Evolutionary conservation across 2,329 filamentous ascomycete species (phyloP), one percentile per base, ranked within the genome.

Genomic region (Fusarium sublunatum): DNA sequence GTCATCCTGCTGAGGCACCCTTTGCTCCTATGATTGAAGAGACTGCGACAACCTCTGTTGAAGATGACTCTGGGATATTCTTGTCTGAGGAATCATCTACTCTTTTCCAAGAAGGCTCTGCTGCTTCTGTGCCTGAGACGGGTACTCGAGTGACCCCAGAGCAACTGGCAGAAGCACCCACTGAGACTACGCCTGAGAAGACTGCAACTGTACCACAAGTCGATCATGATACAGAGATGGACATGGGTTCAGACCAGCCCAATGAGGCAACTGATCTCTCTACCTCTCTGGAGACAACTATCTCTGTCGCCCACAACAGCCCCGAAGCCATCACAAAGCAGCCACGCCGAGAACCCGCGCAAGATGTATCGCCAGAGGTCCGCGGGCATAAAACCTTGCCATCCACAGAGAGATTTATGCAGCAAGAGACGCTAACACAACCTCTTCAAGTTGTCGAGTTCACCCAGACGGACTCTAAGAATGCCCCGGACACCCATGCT

Each of bases 21-120:
- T 11, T 58, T 15, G 53, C 53, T 9, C 11, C 35, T 10, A 44
- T 40, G 34, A n/a, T 15, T 11, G 8, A 19, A 11, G 47, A 28
- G 24, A 7, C 36, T 35, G 8, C 24, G 9, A 26, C 4, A 4
- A 7, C 7, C 10, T 13, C n/a, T 32, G 9, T 26, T n/a, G 28
- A 31, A 22, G 12, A 31, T 7, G 12, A 15, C 3, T 8, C n/a
- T 15, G 34, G 15, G n/a, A 19, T 7, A 12, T 31, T 10, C 8
- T 12, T 31, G 11, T 31, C 29, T 10, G 4, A 31, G 29, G 29
- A 31, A 13, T 22, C 36, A 24, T 9, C 15, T 35, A 13, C n/a
- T 13, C 34, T 8, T 15, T 15, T 6, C 9, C n/a, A 10, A 35
- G n/a, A 35, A 7, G 8, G 5, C 34, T 3, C 7, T 38, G 38